Conservation (phyloP, 306 rosid genomes). For the Prunus dulcis region DNA sequence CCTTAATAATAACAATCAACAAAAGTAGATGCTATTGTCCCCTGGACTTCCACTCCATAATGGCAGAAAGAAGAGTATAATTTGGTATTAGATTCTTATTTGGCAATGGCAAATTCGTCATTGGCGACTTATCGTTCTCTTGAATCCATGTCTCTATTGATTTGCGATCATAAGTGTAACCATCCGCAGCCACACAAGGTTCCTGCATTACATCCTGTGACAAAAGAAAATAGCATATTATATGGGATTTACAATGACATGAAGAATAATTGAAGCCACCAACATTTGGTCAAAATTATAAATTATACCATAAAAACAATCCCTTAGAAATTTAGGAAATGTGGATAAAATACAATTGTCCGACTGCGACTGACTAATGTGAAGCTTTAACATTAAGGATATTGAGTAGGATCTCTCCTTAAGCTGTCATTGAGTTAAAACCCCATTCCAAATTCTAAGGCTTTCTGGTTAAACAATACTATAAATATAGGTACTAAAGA, state of each 20-base stretch:
- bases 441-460: neutral
- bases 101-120: conserved; percentile 69
- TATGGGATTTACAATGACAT: neutral
- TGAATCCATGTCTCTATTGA: conserved; percentile 74
- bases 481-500: neutral
- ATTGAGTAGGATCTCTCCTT: no score
- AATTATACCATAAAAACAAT: neutral
- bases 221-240: conserved; percentile 12
- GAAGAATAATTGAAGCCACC: neutral
- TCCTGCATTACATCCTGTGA: conserved; percentile 83
- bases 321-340: neutral
- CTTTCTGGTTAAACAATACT: neutral
- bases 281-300: neutral
- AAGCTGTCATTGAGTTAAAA: neutral
- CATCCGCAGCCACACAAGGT: conserved; percentile 96
- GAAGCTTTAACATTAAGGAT: neutral
- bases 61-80: conserved; percentile 81
- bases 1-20: neutral
- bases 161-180: conserved; percentile 77
- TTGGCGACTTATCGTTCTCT: conserved; percentile 66
- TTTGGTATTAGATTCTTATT: conserved; percentile 70
- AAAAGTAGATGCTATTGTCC: neutral
- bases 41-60: conserved; percentile 84
- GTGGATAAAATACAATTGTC: neutral
- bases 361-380: neutral